Base-by-base conservation (phyloP, 2,329 filamentous ascomycete species). In the Microcyclosporella mali region DNA sequence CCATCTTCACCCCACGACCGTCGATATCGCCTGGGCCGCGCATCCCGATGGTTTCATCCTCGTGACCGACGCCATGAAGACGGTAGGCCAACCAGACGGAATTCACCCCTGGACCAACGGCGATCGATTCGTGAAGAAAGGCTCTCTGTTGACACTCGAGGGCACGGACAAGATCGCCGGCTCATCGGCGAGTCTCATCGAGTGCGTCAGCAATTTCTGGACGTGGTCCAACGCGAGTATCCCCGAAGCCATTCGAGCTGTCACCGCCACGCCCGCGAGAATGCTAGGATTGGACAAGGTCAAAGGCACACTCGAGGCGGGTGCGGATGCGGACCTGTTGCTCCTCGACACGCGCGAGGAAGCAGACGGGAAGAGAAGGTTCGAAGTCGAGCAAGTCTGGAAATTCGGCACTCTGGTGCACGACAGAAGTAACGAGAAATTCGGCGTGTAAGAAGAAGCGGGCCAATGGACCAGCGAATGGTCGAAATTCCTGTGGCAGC, bases 31-130 rank as follows among this genome's bases (percentile, higher is more conserved):
- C 1, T 94, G 83, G 70, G 86, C 86, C 53, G 82, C 88, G 0
- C 86, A 95, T 59, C 88, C 87, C 0, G 77, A 82, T 3, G 89
- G 89, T 1, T 82, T 92, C 57, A 84, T 95, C 47, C 77, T 95
- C 4, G 88, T 95, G 33, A 95, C 89, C 0, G 89, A 95, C 64
- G 88, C 88, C 4, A 94, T 94, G 87, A 82, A 86, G 53, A 75
- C 94, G 12, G 82, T 86, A 15, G 89, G 89, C 1, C 72, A 94
- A 41, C 84, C 85, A 0, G 88, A 95, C 57, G 89, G 89, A 2
- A 74, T 78, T 2, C 94, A 95, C 61, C 78, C 83, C 49, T 94
- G 88, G 87, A 89, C 81, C 4, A 94, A 95, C 44, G 76, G 77
- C 31, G 76, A 78, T 42, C 67, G 72, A 15, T 79, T 79, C 51